phyloP scores from a whole-genome alignment of 2,329 filamentous ascomycete genomes.

The Diaporthe sp. region DNA sequence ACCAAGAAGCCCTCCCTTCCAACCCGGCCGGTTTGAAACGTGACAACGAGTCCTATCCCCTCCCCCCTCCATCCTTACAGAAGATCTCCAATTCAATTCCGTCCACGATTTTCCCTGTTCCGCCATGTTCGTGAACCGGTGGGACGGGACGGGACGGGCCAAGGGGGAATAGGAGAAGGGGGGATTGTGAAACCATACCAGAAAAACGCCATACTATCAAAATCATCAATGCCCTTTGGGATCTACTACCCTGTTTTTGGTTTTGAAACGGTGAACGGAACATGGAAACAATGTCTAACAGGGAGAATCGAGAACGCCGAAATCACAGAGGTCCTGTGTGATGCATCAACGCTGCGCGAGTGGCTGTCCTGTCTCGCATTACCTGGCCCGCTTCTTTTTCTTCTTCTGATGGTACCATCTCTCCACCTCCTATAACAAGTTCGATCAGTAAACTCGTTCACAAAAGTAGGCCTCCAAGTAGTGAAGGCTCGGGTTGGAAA shows the following conservation, averaged over 20 bases:
- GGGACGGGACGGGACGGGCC: neutral
- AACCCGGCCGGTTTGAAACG: neutral
- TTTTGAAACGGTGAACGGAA: neutral
- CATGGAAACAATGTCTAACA: neutral
- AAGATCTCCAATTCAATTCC: neutral
- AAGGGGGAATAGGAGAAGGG: neutral
- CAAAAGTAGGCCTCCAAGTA: too few species aligned
- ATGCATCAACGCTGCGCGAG: neutral
- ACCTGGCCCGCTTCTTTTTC: slow-evolving; percentile 37
- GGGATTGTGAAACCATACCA: slow-evolving; percentile 2
- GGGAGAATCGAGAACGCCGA: slow-evolving; percentile 8
- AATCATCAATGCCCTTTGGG: slow-evolving; percentile 24
- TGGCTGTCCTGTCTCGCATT: neutral
- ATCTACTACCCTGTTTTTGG: slow-evolving; percentile 16
- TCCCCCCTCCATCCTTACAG: slow-evolving; percentile 13
- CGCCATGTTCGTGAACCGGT: neutral
- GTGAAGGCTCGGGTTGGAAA: neutral
- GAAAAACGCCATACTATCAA: slow-evolving; percentile 20
- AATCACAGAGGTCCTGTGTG: neutral
- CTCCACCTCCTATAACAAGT: slow-evolving; percentile 34
- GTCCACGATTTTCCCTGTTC: neutral
- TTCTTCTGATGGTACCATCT: slow-evolving; percentile 42
- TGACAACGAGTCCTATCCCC: neutral
- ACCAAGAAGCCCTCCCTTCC: neutral
- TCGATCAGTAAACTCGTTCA: slow-evolving; percentile 11